These are phyloP conservation scores for Panaeolus papilionaceus DNA, from an alignment of 768 basidiomycete species.

Conservation along the genomic window DNA sequence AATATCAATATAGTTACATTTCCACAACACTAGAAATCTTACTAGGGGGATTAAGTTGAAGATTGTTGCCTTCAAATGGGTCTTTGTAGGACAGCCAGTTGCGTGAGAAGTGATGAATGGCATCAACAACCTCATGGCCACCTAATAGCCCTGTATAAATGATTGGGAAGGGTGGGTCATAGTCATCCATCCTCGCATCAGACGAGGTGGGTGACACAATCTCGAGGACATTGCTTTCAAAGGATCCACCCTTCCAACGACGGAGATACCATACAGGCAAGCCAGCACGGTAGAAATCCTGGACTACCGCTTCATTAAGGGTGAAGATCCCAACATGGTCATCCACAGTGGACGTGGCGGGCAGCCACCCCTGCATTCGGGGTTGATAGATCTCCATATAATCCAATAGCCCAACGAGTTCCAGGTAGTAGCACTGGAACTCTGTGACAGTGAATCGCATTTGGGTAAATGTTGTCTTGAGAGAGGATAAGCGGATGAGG, in stretches of 20 bases:
- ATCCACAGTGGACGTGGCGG: background rate
- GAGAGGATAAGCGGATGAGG: background rate
- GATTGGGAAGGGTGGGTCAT: background rate
- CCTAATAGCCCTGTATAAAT: background rate
- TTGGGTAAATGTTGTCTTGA: slow-evolving; percentile 13
- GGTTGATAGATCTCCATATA: slow-evolving; percentile 24
- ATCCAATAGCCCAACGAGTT: slow-evolving; percentile 19
- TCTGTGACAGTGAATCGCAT: slow-evolving; percentile 18
- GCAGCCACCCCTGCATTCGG: slow-evolving; percentile 13
- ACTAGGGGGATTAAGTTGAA: background rate
- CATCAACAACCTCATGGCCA: background rate
- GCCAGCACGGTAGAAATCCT: slow-evolving; percentile 23
- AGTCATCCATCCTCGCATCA: background rate
- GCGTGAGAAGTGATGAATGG: slow-evolving; percentile 1
- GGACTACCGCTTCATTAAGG: slow-evolving; percentile 10
- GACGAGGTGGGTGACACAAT: too few relatives aligned
- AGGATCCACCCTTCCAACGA: background rate
- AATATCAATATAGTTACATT: too few relatives aligned
- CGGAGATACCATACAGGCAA: slow-evolving; percentile 30
- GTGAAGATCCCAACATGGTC: too few relatives aligned
- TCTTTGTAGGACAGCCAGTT: slow-evolving; percentile 8
- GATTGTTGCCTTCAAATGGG: background rate
- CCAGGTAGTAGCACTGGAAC: slow-evolving; percentile 24
- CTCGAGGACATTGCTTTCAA: too few relatives aligned
- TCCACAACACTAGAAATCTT: too few relatives aligned